Evolutionary conservation across 2,329 filamentous ascomycete genomes (phyloP).

Genomic region (Aspergillus flavus): DNA sequence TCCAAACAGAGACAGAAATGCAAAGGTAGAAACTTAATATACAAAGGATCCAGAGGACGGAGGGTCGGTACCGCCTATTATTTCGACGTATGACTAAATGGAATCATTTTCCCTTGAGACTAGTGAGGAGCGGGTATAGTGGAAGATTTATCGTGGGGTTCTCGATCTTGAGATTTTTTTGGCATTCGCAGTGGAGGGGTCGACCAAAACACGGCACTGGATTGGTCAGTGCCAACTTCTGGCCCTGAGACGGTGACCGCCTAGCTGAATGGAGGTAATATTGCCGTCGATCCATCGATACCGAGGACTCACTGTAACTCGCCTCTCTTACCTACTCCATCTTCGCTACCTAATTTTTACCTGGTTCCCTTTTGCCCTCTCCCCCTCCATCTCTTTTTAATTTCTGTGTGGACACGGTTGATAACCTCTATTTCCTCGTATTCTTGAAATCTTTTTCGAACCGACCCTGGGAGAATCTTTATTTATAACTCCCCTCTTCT

Average conservation of each 20-base stretch:
- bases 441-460: not conserved
- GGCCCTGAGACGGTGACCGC: not conserved
- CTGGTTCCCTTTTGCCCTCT: not conserved
- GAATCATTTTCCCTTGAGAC: not conserved
- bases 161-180: not conserved
- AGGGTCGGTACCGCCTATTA: not conserved
- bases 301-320: too few relatives aligned
- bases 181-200: not conserved
- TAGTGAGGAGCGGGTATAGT: not conserved
- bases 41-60: not conserved
- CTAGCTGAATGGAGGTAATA: not conserved
- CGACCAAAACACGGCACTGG: not conserved
- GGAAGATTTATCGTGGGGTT: not conserved
- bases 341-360: not conserved
- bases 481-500: not conserved
- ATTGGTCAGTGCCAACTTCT: slow-evolving; percentile 17
- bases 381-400: not conserved
- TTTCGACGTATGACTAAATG: not conserved
- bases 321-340: not conserved
- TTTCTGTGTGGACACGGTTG: not conserved
- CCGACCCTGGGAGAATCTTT: not conserved
- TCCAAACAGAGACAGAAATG: not conserved
- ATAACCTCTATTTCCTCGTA: not conserved
- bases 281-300: not conserved
- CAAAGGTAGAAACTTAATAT: not conserved